Evolutionary conservation across 163 green algal species (phyloP), one percentile per base, ranked within the genome.

Genomic region (Chlamydomonas reinhardtii): DNA sequence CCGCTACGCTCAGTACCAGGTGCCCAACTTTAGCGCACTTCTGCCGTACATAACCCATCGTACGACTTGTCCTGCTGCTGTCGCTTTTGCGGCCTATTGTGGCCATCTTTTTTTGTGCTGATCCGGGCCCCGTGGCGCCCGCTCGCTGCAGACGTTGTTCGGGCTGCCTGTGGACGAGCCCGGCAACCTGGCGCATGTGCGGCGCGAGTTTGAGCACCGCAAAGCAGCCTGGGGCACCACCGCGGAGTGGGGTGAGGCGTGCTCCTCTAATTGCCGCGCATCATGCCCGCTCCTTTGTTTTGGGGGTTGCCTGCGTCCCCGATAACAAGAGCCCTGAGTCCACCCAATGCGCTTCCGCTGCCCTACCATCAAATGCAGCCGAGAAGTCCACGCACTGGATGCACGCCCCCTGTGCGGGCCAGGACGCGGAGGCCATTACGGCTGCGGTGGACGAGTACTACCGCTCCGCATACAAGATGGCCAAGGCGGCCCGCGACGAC

Each of bases 391-490:
- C 37, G 37, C 19, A 59, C 35, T 86, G 80, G 80, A 59, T 86
- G 22, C n/a, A 54, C 64, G 29, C 27, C 0, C 80, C 80, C 37
- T 75, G 48, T 31, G 19, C 56, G 35, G 35, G 25, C 29, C 80
- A 81, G 70, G 80, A 80, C 35, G 17, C 80, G 25, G 80, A 86
- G 32, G 48, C 29, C 15, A 54, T 84, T 17, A 22, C 22, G 17
- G 48, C 75, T 0, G 34, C 35, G 27, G 56, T 83, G 52, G 86
- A 87, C 39, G 78, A 90, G 34, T 87, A 64, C 82, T 89, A 88
- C 72, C 91, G 94, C 48, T 92, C 90, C 31, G 89, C 96, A 5
- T 95, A 93, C 85, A 95, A 95, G 89, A 91, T 97, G 69, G 91
- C 85, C 56, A 95, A 95, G 92, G 70, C 90, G 59, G 94, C 94